Percentiles rank a stretch among this genome's conserved stretches.
Evolutionary conservation across 768 basidiomycete species (phyloP).

Genomic region (Megacollybia marginata): DNA sequence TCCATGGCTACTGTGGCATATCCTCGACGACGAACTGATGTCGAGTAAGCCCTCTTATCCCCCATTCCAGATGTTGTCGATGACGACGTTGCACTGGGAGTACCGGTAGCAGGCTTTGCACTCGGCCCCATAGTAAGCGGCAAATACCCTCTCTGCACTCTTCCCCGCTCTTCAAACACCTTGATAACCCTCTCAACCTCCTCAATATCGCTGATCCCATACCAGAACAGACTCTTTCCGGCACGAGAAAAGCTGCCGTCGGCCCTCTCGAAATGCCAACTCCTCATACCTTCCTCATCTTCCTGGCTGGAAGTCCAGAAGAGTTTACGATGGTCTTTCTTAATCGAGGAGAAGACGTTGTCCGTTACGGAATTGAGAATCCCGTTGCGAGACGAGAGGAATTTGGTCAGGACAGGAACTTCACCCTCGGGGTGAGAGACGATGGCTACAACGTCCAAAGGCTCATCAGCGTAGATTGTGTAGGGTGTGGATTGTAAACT

Average conservation of each 20-base stretch:
- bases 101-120: constrained; percentile 46
- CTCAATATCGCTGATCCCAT: constrained; percentile 83
- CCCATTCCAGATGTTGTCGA: constrained; percentile 25
- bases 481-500: constrained; percentile 77
- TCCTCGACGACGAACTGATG: constrained; percentile 55
- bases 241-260: constrained; percentile 96
- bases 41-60: constrained; percentile 46
- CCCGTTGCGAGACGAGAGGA: constrained; percentile 82
- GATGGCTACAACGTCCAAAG: constrained; percentile 90
- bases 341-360: constrained; percentile 96
- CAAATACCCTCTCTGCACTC: constrained; percentile 85
- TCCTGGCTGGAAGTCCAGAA: constrained; percentile 98
- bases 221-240: constrained; percentile 95
- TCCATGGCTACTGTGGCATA: constrained; percentile 62
- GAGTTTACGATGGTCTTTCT: constrained; percentile 85
- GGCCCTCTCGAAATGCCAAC: constrained; percentile 98
- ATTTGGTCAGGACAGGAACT: constrained; percentile 86
- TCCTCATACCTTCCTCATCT: constrained; percentile 75
- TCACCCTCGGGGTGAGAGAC: constrained; percentile 89
- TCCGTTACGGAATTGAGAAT: constrained; percentile 92
- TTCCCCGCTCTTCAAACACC: constrained; percentile 63
- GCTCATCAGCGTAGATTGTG: constrained; percentile 98
- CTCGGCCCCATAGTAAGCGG: constrained; percentile 64
- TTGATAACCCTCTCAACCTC: constrained; percentile 87
- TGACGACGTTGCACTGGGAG: constrained; percentile 7